A percentile compares a stretch with the other conserved stretches of the same genome.
phyloP scores from a whole-genome alignment of 331 rosid species.

The Malus hybrid region DNA sequence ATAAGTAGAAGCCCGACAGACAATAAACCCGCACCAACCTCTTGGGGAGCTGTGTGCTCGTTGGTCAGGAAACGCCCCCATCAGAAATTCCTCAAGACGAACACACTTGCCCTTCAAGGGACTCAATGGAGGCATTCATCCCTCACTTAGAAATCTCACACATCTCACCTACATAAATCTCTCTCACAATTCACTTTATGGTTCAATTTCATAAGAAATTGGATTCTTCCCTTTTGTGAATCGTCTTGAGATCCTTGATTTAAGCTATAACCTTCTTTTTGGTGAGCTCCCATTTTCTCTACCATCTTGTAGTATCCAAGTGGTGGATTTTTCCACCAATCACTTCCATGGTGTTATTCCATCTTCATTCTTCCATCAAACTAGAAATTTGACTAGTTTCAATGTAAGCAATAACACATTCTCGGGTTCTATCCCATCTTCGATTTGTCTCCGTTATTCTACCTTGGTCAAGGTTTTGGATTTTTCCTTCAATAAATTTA shows the following conservation, averaged over 20 bases:
- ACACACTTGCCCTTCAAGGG: not conserved
- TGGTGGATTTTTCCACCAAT: not conserved
- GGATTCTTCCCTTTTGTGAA: not conserved
- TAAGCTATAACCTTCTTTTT: too few species aligned
- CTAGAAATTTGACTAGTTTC: not conserved
- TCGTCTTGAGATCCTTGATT: not conserved
- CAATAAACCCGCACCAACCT: too few species aligned
- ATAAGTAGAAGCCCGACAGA: too few species aligned
- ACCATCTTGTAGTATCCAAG: not conserved
- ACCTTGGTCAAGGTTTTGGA: not conserved
- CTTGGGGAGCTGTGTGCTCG: too few species aligned
- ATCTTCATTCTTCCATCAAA: not conserved
- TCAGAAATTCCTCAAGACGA: too few species aligned
- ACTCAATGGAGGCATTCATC: not conserved
- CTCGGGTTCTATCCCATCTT: not conserved
- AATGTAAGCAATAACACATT: not conserved
- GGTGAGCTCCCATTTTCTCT: not conserved
- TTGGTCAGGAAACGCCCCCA: too few species aligned
- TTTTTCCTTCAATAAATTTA: not conserved
- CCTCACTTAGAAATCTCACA: not conserved
- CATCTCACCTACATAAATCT: not conserved
- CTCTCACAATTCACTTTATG: not conserved
- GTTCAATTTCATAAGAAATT: not conserved
- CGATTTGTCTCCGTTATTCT: not conserved
- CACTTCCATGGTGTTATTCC: not conserved